Evolutionary conservation across 768 basidiomycete genomes (phyloP), one percentile per base, ranked within the genome.

Genomic region (Hygrocybe punicea): DNA sequence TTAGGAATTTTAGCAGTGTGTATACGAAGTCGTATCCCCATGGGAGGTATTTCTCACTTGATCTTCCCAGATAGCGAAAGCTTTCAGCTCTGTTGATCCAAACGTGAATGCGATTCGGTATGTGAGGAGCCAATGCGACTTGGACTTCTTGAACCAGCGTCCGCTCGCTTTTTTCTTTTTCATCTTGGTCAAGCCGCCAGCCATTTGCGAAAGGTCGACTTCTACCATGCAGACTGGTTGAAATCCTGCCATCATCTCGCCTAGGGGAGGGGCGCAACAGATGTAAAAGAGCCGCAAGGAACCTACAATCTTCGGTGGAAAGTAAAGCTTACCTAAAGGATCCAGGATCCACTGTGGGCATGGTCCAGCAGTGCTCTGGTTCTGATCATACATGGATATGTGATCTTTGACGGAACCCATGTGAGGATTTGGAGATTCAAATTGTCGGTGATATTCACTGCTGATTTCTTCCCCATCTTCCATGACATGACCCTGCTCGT

Each of bases 321-420:
- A 29, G 8, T 29, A 29, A 29, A 4, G 29, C 29, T 8, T 29
- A 49, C 47, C 47, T 4, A 21, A 29, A 6, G 47, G 47, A 49
- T 14, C 47, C 3, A 5, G 47, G 24, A 49, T 21, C 52, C 52
- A 53, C 37, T 2, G 17, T 4, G 52, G 52, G 34, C 9, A 10
- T 44, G 5, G 14, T 4, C 23, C 36, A n/a, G 23, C 17, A 29
- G 11, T 21, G 39, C 19, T n/a, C 2, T 21, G 35, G 16, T 17
- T 6, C 17, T 37, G 52, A 40, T 53, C 40, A 25, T 53, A 53
- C 52, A 44, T n/a, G 52, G 42, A 53, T 53, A 53, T 44, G 14
- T 7, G 14, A 8, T 53, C 52, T 35, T 17, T 37, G 9, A 37
- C 3, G 4, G 8, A 19, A 6, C 4, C 3, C 9, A 10, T 8